Evolutionary conservation across 2,329 filamentous ascomycete species (phyloP), one percentile per base, ranked within the genome.

Genomic region (Fusarium gaditjirri): DNA sequence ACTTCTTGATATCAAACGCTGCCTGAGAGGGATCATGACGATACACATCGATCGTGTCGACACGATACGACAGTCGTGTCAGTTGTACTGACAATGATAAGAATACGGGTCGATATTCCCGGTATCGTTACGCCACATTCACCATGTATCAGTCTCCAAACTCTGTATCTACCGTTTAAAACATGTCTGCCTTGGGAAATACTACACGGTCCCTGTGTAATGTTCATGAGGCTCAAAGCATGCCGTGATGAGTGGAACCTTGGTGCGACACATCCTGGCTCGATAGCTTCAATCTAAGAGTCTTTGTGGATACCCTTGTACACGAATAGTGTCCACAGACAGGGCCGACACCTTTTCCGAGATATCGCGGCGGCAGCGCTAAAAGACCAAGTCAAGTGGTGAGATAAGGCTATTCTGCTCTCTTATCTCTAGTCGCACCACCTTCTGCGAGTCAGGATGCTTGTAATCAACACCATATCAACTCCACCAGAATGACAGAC

Each of bases 401-500:
- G 27, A 23, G 14, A 33, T 31, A 29, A 41, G 56, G 13, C n/a
- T 38, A 46, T n/a, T 21, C 44, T 49, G 41, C 44, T 50, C 31
- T 47, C 17, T 19, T 31, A 17, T 27, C 25, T 27, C 36, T 31
- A 43, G 29, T 49, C 21, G n/a, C 46, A 33, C 31, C n/a, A 17
- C 17, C 33, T 25, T n/a, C 29, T 35, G n/a, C 33, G 35, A 42
- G 47, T 41, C 47, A 64, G 14, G 35, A 59, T 16, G 41, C 35
- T 17, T 52, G 33, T 17, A 36, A 23, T 31, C 35, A 23, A 16
- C 43, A 54, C 25, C 27, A 14, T n/a, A 29, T 39, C 35, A 33
- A 31, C 53, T 52, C 29, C 50, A 43, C 36, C 39, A 71, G 31
- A 41, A 84, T 85, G n/a, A n/a, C n/a, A n/a, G 82, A 74, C 80